Evolutionary conservation across 768 basidiomycete genomes (phyloP).

Genomic region (Podaxis mareebaensis): DNA sequence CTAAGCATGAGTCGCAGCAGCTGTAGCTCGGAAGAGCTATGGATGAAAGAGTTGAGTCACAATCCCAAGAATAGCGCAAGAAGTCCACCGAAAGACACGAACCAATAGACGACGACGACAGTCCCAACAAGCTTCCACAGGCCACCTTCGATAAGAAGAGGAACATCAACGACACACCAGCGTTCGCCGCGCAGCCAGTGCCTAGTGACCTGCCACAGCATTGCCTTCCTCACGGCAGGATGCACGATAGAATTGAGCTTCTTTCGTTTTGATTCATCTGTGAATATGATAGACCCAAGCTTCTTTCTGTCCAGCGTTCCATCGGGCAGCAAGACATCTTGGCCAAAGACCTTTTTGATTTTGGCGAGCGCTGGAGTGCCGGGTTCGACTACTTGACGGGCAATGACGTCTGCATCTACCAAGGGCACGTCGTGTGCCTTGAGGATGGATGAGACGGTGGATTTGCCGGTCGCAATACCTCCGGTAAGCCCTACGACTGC

Average conservation of each 20-base stretch:
- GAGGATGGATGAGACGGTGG: conserved; percentile 81
- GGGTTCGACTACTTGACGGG: conserved; percentile 82
- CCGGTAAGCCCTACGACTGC: conserved; percentile 94
- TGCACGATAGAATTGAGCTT: conserved; percentile 86
- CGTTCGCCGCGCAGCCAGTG: conserved; percentile 79
- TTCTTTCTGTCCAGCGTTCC: conserved; percentile 81
- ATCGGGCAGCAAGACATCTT: conserved; percentile 60
- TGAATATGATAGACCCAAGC: conserved; percentile 85
- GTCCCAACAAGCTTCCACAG: conserved; percentile 82
- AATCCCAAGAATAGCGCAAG: neutral
- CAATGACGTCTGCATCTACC: conserved; percentile 90
- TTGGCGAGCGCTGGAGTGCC: conserved; percentile 71
- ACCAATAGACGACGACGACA: conserved; percentile 94
- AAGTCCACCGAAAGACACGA: conserved; percentile 21
- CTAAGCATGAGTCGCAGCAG: conserved; percentile 79
- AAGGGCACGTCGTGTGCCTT: conserved; percentile 70
- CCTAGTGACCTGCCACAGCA: conserved; percentile 65
- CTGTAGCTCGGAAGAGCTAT: conserved; percentile 81
- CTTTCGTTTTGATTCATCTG: conserved; percentile 67
- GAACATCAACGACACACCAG: conserved; percentile 86
- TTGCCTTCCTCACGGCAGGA: conserved; percentile 82
- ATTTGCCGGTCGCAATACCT: conserved; percentile 96
- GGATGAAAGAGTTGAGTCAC: neutral
- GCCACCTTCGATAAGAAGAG: conserved; percentile 86
- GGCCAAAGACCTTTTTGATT: conserved; percentile 74